These are phyloP conservation scores for Diplodia mutila DNA, from an alignment of 2,329 filamentous ascomycete genomes.

Conservation along the genomic window DNA sequence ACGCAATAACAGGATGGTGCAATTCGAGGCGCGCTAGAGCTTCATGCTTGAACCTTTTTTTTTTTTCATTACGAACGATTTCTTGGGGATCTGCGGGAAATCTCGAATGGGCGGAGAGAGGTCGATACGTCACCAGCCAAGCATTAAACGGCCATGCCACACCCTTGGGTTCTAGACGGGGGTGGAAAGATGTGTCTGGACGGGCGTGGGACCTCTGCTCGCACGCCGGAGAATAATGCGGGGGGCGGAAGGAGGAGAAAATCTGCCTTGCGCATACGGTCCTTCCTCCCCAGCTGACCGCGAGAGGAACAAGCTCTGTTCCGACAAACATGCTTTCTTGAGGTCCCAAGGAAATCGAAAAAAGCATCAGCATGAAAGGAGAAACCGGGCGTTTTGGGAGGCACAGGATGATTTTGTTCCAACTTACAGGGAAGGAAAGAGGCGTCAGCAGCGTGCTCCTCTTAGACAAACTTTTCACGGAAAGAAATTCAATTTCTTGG, in stretches of 20 bases:
- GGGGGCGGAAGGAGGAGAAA: neutral
- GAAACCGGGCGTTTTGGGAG: neutral
- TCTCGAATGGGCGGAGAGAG: neutral
- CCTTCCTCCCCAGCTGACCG: neutral
- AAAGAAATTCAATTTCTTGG: neutral
- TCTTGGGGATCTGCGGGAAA: neutral
- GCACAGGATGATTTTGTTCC: neutral
- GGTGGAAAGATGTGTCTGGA: neutral
- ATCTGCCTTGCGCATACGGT: neutral
- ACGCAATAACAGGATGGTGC: constrained; percentile 60
- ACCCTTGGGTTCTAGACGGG: neutral
- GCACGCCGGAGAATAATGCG: neutral
- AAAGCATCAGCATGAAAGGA: neutral
- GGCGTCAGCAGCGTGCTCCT: neutral
- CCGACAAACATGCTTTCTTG: neutral
- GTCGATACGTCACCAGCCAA: neutral
- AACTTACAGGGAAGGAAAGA: neutral
- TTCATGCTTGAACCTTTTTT: neutral
- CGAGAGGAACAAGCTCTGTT: neutral
- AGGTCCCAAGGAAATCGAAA: neutral
- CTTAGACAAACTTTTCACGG: neutral
- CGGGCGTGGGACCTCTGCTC: neutral
- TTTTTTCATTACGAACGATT: neutral
- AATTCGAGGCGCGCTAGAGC: constrained; percentile 88
- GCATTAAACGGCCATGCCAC: neutral